Conservation (phyloP, 2,329 filamentous ascomycete species). For the Colletotrichum spaethianum region DNA sequence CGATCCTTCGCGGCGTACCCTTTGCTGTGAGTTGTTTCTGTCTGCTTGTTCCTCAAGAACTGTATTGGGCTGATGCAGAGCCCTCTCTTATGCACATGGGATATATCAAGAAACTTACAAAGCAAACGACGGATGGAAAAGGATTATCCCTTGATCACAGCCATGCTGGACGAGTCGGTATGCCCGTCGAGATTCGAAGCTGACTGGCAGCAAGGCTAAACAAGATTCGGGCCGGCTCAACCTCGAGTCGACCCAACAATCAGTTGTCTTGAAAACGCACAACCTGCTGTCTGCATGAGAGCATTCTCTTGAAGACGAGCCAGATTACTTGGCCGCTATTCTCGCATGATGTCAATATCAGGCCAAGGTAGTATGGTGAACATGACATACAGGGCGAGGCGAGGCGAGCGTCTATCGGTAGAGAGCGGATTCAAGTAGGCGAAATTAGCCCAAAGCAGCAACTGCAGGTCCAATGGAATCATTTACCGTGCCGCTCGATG, state of each 20-base stretch:
- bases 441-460: conserved; percentile 1
- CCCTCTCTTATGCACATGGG: neutral
- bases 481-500: conserved; percentile 1
- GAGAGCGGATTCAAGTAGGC: conserved; percentile 2
- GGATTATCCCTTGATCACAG: neutral
- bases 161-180: neutral
- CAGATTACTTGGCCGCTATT: no score
- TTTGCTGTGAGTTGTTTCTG: neutral
- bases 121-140: neutral
- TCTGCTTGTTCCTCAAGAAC: neutral
- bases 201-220: neutral
- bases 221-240: neutral
- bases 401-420: neutral
- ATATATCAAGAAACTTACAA: conserved; percentile 21
- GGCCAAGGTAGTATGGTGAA: neutral
- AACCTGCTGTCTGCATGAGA: no score
- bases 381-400: neutral
- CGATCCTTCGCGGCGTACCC: neutral
- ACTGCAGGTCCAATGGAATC: neutral
- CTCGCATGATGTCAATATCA: neutral
- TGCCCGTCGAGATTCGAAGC: neutral
- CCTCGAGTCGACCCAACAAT: neutral
- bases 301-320: no score
- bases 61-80: neutral
- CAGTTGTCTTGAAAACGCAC: no score